phyloP scores from a whole-genome alignment of 2,329 filamentous ascomycete genomes.

The Balansia obtecta region DNA sequence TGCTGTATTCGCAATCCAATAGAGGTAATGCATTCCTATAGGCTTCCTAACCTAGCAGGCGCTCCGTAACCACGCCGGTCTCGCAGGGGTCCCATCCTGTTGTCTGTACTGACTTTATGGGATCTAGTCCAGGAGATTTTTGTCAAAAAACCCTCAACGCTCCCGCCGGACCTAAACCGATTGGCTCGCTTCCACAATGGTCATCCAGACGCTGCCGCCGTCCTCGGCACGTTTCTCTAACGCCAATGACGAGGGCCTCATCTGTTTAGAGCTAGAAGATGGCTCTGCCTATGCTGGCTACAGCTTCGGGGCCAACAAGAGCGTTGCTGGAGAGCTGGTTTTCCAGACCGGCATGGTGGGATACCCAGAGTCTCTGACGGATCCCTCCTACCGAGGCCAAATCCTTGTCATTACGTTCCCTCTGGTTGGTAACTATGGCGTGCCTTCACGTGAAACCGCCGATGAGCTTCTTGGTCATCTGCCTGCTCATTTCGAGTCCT shows the following conservation, averaged over 20 bases:
- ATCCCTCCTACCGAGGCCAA: slow-evolving; percentile 81
- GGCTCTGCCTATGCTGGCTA: slow-evolving; percentile 84
- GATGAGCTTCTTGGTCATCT: slow-evolving; percentile 78
- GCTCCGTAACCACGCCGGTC: too few species aligned
- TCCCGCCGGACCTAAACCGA: too few species aligned
- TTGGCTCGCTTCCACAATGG: slow-evolving; percentile 16
- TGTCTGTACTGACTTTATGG: too few species aligned
- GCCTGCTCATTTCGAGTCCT: slow-evolving; percentile 86
- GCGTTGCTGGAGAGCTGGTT: slow-evolving; percentile 89
- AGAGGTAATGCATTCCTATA: too few species aligned
- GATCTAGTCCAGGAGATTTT: too few species aligned
- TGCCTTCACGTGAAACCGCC: slow-evolving; percentile 73
- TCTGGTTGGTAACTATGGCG: slow-evolving; percentile 93
- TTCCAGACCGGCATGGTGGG: slow-evolving; percentile 99
- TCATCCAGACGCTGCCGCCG: slow-evolving; percentile 31
- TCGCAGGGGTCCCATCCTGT: too few species aligned
- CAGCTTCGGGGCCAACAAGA: slow-evolving; percentile 93
- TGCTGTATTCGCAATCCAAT: too few species aligned
- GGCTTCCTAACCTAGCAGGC: too few species aligned
- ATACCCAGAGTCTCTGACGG: slow-evolving; percentile 87
- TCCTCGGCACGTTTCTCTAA: slow-evolving; percentile 48
- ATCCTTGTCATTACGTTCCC: slow-evolving; percentile 96
- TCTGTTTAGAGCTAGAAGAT: slow-evolving; percentile 88
- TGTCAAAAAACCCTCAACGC: too few species aligned
- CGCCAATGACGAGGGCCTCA: slow-evolving; percentile 44